phyloP scores from a whole-genome alignment of 441 rosid genomes.

The Erysimum pusillum region DNA sequence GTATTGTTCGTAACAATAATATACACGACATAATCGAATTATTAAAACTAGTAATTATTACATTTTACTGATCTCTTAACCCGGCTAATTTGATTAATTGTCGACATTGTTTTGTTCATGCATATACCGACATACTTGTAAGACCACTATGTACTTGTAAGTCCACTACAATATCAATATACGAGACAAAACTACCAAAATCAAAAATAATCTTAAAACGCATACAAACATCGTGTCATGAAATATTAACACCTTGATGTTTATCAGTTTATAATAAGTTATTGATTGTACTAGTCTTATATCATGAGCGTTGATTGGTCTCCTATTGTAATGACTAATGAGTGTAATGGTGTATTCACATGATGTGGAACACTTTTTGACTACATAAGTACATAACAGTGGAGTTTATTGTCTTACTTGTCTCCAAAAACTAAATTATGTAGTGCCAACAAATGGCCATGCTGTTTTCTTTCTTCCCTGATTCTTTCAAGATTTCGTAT shows the following conservation, averaged over 20 bases:
- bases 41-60: not conserved
- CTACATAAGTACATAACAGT: not conserved
- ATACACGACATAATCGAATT: not conserved
- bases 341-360: slow-evolving; percentile 4
- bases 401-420: slow-evolving; percentile 11
- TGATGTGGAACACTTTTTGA: slow-evolving; percentile 6
- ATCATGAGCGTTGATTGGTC: slow-evolving; percentile 9
- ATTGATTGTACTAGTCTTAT: slow-evolving; percentile 6
- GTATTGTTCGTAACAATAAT: not conserved
- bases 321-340: not conserved
- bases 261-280: slow-evolving; percentile 2
- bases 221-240: slow-evolving; percentile 5
- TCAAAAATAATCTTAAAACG: not conserved
- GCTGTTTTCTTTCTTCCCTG: slow-evolving; percentile 14
- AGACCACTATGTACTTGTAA: not conserved
- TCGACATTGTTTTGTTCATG: not conserved
- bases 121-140: not conserved
- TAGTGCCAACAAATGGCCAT: slow-evolving; percentile 23
- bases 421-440: slow-evolving; percentile 9
- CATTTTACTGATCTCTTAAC: not conserved
- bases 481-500: slow-evolving; percentile 5
- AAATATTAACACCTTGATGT: not conserved
- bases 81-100: not conserved
- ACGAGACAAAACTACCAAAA: slow-evolving; percentile 5
- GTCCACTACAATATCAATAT: slow-evolving; percentile 16